Evolutionary conservation across 768 basidiomycete species (phyloP), one percentile per base, ranked within the genome.

Genomic region (Glaciozyma martinii): DNA sequence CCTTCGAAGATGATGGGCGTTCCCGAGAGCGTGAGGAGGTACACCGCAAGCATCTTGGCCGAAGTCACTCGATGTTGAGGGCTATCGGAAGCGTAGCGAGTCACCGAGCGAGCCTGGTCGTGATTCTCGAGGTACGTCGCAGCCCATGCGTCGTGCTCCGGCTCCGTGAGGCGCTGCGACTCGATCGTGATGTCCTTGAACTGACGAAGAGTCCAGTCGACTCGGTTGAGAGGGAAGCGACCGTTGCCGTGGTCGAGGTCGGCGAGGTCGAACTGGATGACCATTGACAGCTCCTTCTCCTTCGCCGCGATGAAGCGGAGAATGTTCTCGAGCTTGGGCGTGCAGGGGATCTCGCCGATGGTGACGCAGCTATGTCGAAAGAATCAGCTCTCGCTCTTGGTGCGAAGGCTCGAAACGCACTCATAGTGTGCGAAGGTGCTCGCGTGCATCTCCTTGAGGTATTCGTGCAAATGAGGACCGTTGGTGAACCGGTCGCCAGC

Each of bases 1-100:
- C 86, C 87, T 76, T 89, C 86, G 73, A 84, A 89, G 16, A 89
- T 78, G 73, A 84, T 89, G 66, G 84, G 76, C 25, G 87, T 87
- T 9, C 87, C 87, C 12, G 80, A 77, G 49, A 85, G 83, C 2
- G 83, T 81, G 43, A 82, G 77, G 67, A 87, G 81, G 43, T 87
- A 75, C 60, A 86, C 78, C 1, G 84, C 81, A 25, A 88, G 75
- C 75, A 88, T 76, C 75, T 88, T 88, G 6, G 83, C 84, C 9
- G 83, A 84, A 21, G 80, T 73, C 0, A 78, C 75, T 6, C 87
- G 81, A 80, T 84, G 84, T 65, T 80, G 76, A 0, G 79, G 78
- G 0, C 80, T 77, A 73, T 88, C 86, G 66, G 84, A 82, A 25
- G 83, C 83, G 71, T 84, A 85, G 47, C 86, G 81, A 12, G 86